Evolutionary conservation across 805 yeast genomes (phyloP).

Genomic region (Starmerella vitae): DNA sequence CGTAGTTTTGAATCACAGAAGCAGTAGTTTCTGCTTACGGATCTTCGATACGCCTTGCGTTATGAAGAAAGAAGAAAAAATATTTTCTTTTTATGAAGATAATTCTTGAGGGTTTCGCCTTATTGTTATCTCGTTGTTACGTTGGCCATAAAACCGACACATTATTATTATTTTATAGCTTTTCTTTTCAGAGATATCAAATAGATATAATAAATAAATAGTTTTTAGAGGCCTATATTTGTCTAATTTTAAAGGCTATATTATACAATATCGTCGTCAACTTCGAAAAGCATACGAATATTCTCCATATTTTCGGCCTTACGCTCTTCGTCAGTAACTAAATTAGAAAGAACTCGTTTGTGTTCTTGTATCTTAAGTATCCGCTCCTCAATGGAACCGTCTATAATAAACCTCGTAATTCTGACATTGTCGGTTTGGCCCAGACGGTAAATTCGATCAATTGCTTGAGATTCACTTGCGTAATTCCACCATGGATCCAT

Average conservation of each 20-base stretch:
- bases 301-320: slow-evolving; percentile 27
- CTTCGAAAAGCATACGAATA: slow-evolving; percentile 26
- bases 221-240: too few species aligned
- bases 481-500: slow-evolving; percentile 99
- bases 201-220: too few species aligned
- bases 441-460: slow-evolving; percentile 80
- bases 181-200: too few species aligned
- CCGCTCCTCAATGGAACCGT: slow-evolving; percentile 71
- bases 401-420: slow-evolving; percentile 68
- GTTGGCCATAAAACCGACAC: too few species aligned
- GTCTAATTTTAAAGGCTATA: too few species aligned
- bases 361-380: slow-evolving; percentile 81
- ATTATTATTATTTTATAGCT: too few species aligned
- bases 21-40: slow-evolving; percentile 17
- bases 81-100: background rate
- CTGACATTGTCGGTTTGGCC: slow-evolving; percentile 67
- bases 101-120: background rate
- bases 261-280: slow-evolving; percentile 12
- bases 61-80: slow-evolving; percentile 3
- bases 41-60: slow-evolving; percentile 23
- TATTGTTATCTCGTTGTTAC: background rate
- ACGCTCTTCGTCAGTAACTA: slow-evolving; percentile 29
- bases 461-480: slow-evolving; percentile 80
- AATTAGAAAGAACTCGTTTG: slow-evolving; percentile 34
- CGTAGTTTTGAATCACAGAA: slow-evolving; percentile 23